phyloP scores from a whole-genome alignment of 768 basidiomycete species.

The Mycena venus region DNA sequence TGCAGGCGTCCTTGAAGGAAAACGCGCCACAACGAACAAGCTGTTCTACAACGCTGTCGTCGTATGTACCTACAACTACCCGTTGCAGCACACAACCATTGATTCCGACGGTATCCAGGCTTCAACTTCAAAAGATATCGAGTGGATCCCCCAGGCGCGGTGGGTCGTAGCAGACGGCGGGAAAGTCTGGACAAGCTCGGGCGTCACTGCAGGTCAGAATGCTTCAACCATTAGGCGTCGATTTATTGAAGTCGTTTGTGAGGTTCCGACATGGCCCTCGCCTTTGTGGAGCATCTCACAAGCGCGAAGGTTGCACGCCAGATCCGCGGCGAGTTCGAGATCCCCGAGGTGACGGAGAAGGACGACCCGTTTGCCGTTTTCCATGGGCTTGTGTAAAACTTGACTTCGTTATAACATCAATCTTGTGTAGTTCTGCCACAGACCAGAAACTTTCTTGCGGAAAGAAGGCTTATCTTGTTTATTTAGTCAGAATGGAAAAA shows the following conservation, averaged over 20 bases:
- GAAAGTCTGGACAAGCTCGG: conserved; percentile 54
- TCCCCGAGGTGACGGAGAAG: conserved; percentile 29
- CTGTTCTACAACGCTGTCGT: conserved; percentile 38
- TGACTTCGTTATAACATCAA: too few relatives aligned
- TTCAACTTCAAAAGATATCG: conserved; percentile 39
- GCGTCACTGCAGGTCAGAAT: conserved; percentile 48
- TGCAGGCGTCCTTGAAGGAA: conserved; percentile 48
- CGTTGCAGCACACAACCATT: too few relatives aligned
- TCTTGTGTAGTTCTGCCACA: too few relatives aligned
- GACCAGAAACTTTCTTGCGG: too few relatives aligned
- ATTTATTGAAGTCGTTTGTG: background rate
- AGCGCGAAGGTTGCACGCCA: conserved; percentile 33
- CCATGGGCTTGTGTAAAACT: conserved; percentile 37
- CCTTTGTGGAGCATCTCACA: conserved; percentile 47
- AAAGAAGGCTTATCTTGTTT: too few relatives aligned
- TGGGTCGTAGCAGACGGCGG: conserved; percentile 45
- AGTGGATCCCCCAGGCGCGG: conserved; percentile 51
- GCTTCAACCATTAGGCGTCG: background rate
- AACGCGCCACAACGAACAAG: conserved; percentile 55
- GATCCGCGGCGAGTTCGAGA: conserved; percentile 37
- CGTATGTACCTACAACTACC: conserved; percentile 28
- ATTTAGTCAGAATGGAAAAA: too few relatives aligned
- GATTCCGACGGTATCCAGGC: conserved; percentile 7
- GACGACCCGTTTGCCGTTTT: conserved; percentile 45
- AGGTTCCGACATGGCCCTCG: conserved; percentile 51